Base-by-base conservation (phyloP, 2,329 filamentous ascomycete species). In the Fusarium armeniacum region DNA sequence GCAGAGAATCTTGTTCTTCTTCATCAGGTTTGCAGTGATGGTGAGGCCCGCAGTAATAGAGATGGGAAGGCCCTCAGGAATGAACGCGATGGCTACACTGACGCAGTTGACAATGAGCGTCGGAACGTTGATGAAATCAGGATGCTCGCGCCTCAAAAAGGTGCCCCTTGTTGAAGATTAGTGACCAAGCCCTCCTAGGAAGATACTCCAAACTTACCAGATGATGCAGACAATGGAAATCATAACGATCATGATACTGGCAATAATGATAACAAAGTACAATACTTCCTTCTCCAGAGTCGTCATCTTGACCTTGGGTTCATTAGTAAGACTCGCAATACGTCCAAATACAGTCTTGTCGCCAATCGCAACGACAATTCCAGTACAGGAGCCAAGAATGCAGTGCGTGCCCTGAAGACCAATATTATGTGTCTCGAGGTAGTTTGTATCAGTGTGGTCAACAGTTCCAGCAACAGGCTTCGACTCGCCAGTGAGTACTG, bases 381-480 rank as follows among this genome's bases (percentile, higher is more conserved):
- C 91, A 16, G 85, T 82, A 53, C 87, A 89, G 24, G 89, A 62
- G 5, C 92, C 92, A 9, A 89, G 89, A 6, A 91, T 88, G 70
- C 91, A 93, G 73, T 94, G 91, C 1, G 92, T 93, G n/a, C 92
- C 91, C 75, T 93, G 91, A 12, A 94, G 83, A 24, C 91, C 91
- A 55, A 94, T 92, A 72, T 89, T 91, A 54, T 87, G 87, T 5
- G 91, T 94, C 76, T 94, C 92, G 3, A 62, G 59, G 9, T 62
- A 62, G 2, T 62, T 62, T 1, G 54, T 61, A 36, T 61, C 58
- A 1, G 58, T 61, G 2, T 61, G 58, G 1, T 61, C 44, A 0
- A 61, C 55, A 22, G 44, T 38, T 10, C 58, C 58, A 2, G 44
- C 55, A 6, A 61, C 58, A 3, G 58, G 58, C 11, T 60, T 59